A percentile compares a stretch with the other conserved stretches of the same genome.
Evolutionary conservation across 305 asterid genomes (phyloP).

Genomic region (Vinca major): DNA sequence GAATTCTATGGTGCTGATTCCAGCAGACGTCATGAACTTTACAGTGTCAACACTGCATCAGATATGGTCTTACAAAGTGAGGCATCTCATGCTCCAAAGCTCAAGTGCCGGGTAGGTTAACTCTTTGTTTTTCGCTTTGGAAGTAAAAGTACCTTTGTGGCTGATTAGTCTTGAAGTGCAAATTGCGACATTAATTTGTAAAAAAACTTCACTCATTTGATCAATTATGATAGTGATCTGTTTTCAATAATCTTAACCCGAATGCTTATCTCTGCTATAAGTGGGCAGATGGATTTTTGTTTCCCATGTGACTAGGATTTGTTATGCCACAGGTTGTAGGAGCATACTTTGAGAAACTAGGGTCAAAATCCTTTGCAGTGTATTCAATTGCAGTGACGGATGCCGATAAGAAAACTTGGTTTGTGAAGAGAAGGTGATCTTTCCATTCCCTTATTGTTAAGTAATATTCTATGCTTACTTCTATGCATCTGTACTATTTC

Average conservation of each 20-base stretch:
- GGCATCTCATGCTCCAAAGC: conserved; percentile 53
- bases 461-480: neutral
- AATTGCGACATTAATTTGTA: neutral
- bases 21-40: conserved; percentile 33
- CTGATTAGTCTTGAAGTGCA: neutral
- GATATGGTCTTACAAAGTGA: conserved; percentile 54
- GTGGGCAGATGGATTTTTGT: conserved; percentile 15
- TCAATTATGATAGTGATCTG: neutral
- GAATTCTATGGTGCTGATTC: conserved; percentile 63
- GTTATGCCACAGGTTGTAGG: conserved; percentile 67
- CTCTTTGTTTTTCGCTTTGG: conserved; percentile 16
- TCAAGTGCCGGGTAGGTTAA: conserved; percentile 75
- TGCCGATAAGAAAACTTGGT: conserved; percentile 68
- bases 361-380: conserved; percentile 90
- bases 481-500: neutral
- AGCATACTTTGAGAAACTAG: conserved; percentile 89
- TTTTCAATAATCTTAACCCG: conserved; percentile 4
- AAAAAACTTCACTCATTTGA: conserved; percentile 1
- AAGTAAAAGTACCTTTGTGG: conserved; percentile 5
- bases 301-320: conserved; percentile 21
- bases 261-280: conserved; percentile 10
- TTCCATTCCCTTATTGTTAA: conserved; percentile 14
- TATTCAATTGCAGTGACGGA: conserved; percentile 82
- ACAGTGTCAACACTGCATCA: conserved; percentile 42
- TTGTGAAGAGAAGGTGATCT: conserved; percentile 81